Percentiles rank a stretch among this genome's conserved stretches.
These are phyloP conservation scores for Collybia sp. DNA, from an alignment of 768 basidiomycete genomes.

Conservation along the genomic window DNA sequence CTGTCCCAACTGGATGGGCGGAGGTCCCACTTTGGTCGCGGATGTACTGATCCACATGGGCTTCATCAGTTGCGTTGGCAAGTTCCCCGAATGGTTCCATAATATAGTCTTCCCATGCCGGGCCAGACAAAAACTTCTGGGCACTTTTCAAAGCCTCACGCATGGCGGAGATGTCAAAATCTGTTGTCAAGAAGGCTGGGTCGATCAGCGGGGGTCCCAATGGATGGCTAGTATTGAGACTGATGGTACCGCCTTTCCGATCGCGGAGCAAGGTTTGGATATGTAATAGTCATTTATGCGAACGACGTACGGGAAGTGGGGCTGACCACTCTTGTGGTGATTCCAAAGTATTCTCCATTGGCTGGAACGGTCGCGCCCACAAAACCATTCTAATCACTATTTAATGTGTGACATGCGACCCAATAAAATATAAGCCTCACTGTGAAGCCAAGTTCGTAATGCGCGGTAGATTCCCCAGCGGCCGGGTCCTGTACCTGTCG, in stretches of 20 bases:
- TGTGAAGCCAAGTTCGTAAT: slow-evolving; percentile 27
- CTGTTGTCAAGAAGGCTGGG: slow-evolving; percentile 30
- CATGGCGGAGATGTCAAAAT: slow-evolving; percentile 17
- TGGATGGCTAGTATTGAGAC: background rate
- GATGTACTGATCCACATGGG: slow-evolving; percentile 9
- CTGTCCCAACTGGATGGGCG: slow-evolving; percentile 16
- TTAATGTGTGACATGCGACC: too few species aligned
- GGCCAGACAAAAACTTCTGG: slow-evolving; percentile 14
- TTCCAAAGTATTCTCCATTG: slow-evolving; percentile 5
- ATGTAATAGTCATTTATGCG: background rate
- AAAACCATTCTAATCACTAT: too few species aligned
- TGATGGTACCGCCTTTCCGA: background rate
- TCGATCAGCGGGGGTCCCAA: slow-evolving; percentile 32
- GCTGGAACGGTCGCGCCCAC: background rate
- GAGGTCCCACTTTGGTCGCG: slow-evolving; percentile 3
- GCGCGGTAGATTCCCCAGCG: slow-evolving; percentile 26
- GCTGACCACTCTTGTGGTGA: slow-evolving; percentile 4
- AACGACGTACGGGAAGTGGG: slow-evolving; percentile 10
- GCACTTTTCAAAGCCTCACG: slow-evolving; percentile 17
- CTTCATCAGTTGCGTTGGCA: slow-evolving; percentile 7
- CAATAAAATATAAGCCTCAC: slow-evolving; percentile 14
- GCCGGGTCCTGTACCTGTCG: slow-evolving; percentile 25
- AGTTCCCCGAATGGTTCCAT: slow-evolving; percentile 5
- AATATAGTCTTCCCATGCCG: slow-evolving; percentile 22
- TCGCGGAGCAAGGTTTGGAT: background rate